Percentiles rank a stretch among this genome's conserved stretches.
Conservation (phyloP, 257 asterid species). For the Hygrophila difformis region DNA sequence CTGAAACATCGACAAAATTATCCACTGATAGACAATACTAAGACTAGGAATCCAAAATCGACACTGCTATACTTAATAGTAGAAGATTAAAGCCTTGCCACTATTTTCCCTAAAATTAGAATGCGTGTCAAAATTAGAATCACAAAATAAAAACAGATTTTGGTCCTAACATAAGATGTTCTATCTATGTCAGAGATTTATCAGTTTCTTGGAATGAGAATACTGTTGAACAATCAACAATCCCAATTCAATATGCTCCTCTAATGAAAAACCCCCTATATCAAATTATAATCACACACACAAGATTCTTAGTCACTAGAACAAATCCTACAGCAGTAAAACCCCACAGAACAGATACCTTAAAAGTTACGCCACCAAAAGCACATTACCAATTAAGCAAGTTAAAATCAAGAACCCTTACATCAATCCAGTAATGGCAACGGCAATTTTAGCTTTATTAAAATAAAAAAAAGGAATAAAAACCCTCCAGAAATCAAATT, state of each 20-base stretch:
- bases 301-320: neutral
- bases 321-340: neutral
- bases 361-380: neutral
- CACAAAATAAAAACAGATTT: neutral
- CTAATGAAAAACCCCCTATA: slow-evolving; percentile 8
- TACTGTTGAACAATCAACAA: too few species aligned
- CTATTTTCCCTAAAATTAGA: too few species aligned
- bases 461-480: neutral
- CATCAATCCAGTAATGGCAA: too few species aligned
- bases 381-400: neutral
- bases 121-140: too few species aligned
- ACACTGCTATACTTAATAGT: too few species aligned
- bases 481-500: slow-evolving; percentile 2
- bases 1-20: slow-evolving; percentile 17
- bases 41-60: slow-evolving; percentile 1
- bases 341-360: neutral
- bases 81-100: too few species aligned
- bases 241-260: too few species aligned
- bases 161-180: neutral
- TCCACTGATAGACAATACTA: too few species aligned
- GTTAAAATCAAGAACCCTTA: too few species aligned
- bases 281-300: neutral
- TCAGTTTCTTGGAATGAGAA: too few species aligned
- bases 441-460: too few species aligned
- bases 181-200: too few species aligned